These are phyloP conservation scores for Rutstroemia sp. DNA, from an alignment of 2,329 filamentous ascomycete genomes.

Conservation along the genomic window DNA sequence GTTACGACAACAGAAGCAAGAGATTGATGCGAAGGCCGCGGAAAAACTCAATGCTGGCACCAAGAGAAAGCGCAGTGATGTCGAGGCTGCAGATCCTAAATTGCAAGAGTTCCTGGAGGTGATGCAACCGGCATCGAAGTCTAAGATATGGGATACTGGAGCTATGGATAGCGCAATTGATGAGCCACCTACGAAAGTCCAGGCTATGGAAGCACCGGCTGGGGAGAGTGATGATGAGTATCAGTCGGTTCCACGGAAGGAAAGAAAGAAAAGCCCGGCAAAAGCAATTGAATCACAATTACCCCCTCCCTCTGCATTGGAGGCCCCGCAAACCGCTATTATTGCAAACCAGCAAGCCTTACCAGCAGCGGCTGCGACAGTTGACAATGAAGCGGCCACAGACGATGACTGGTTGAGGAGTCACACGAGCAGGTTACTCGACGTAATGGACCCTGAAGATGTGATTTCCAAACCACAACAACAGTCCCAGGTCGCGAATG, in stretches of 20 bases:
- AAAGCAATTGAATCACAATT: conserved; percentile 3
- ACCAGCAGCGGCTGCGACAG: conserved; percentile 10
- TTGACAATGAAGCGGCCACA: conserved; percentile 27
- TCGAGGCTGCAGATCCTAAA: conserved; percentile 63
- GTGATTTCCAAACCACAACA: conserved; percentile 18
- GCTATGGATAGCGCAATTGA: conserved; percentile 32
- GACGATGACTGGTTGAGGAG: conserved; percentile 85
- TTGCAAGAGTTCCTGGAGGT: conserved; percentile 79
- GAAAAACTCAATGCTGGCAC: conserved; percentile 32
- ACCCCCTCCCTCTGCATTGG: neutral
- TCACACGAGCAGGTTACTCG: conserved; percentile 77
- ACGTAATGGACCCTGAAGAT: conserved; percentile 57
- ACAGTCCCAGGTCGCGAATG: conserved; percentile 9
- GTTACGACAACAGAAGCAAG: conserved; percentile 14
- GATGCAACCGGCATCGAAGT: conserved; percentile 62
- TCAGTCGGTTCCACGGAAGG: conserved; percentile 53
- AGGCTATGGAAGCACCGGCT: conserved; percentile 38
- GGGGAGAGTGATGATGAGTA: conserved; percentile 70
- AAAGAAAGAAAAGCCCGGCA: conserved; percentile 29
- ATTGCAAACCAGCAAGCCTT: conserved; percentile 12
- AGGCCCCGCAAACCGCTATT: conserved; percentile 4
- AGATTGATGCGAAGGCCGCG: conserved; percentile 21
- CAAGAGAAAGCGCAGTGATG: conserved; percentile 61
- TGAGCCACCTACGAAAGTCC: conserved; percentile 35
- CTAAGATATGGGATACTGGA: conserved; percentile 55